Base-by-base conservation (phyloP, 352 stramenopile genomes). In the Blastocystis sp. region DNA sequence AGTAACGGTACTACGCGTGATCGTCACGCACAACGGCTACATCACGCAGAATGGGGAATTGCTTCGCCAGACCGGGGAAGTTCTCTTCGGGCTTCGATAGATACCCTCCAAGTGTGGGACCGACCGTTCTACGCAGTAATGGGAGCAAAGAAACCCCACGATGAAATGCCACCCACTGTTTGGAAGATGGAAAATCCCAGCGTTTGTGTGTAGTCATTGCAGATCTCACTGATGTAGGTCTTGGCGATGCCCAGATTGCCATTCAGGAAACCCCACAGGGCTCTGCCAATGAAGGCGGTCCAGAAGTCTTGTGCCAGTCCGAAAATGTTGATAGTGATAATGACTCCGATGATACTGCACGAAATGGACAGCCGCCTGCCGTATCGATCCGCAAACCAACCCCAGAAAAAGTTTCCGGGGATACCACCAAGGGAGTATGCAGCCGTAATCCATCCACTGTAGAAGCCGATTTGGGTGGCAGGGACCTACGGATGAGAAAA, bases 201-300 rank as follows among this genome's bases (percentile, higher is more conserved):
- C 76, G 78, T 79, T 28, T 88, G 78, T 2, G 78, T 88, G 56
- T 88, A 79, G 59, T 76, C 64, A n/a, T 88, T 88, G 45, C 78
- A 77, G n/a, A 88, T 88, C 78, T 88, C 78, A 34, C 78, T 88
- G 52, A 88, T 88, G 48, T 88, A 88, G 38, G 78, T 88, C 38
- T 88, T 88, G 3, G 78, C 78, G 60, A 79, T 79, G 41, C 78
- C 78, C 17, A 88, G 23, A 28, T 88, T 88, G 19, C 78, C 78
- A 38, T 88, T 88, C 40, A 88, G 34, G 38, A 88, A 88, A 19
- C 78, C 78, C 78, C 78, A 88, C 1, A 88, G 60, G 23, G 28
- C n/a, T 48, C 78, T 38, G 23, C 64, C 64, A 2, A 88, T 61
- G 1, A 88, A 19, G 11, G 78, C 78, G 23, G 48, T 21, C 48